Evolutionary conservation across 192 early-diverging fungal genomes (phyloP), one percentile per base, ranked within the genome.

Genomic region (Coemansia sp.): DNA sequence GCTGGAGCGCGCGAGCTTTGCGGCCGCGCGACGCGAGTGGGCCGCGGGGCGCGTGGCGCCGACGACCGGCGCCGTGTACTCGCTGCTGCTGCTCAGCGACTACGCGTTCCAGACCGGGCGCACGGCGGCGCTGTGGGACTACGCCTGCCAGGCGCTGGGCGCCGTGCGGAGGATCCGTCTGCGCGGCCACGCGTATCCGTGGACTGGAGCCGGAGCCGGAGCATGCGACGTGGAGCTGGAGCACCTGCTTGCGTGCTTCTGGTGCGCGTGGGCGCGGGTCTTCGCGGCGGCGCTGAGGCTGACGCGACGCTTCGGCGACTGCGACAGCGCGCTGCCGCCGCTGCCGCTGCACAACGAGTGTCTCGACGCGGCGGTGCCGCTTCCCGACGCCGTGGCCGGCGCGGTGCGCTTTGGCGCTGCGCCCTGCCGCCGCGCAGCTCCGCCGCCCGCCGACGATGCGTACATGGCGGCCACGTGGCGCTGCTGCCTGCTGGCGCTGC

Each of bases 201-300:
- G 79, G 79, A 54, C n/a, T 37, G 49, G 58, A 13, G 69, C 73
- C 4, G 67, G 70, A 7, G 11, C 38, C 15, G 7, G 26, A n/a
- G 23, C 21, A 47, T 81, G 79, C 67, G 79, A 81, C 50, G 48
- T 75, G 0, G 79, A 72, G 67, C 69, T 70, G 59, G 79, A 81
- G 56, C 70, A 81, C 47, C 18, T 81, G 39, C 64, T 81, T 44
- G 49, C 58, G 43, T 68, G 67, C 37, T 81, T 70, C 63, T 81
- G 79, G 79, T 56, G 67, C 47, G 61, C 67, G 40, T 81, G 73
- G 79, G 50, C 53, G 18, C 59, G 69, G 43, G 21, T 58, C 12
- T 57, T 73, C 37, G 65, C 67, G 0, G 74, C 73, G 0, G 79
- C 79, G 12, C 79, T 72, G 65, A 48, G 54, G n/a, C 64, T 72